These are phyloP conservation scores for Quercus rubra DNA, from an alignment of 306 rosid species.

Conservation along the genomic window DNA sequence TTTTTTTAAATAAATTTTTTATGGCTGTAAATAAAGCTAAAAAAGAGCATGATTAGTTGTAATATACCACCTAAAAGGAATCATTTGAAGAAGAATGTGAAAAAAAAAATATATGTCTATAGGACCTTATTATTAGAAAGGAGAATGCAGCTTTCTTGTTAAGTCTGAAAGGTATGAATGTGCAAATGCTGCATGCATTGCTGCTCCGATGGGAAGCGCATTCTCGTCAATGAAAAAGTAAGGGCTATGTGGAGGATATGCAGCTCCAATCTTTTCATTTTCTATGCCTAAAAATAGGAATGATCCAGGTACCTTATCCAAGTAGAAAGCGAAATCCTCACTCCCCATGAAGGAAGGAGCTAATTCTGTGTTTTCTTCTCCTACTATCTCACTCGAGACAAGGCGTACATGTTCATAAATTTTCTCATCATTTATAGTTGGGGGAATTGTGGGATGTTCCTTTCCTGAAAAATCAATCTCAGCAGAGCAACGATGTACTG, in stretches of 20 bases:
- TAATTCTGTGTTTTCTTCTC: constrained; percentile 50
- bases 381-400: constrained; percentile 57
- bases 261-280: constrained; percentile 67
- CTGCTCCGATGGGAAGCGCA: constrained; percentile 74
- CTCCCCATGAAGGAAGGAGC: constrained; percentile 68
- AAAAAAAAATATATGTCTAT: too few relatives aligned
- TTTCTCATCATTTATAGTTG: constrained; percentile 55
- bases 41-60: not conserved
- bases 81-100: too few relatives aligned
- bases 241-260: constrained; percentile 60
- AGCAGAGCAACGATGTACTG: constrained; percentile 67
- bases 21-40: not conserved
- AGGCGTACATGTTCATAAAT: constrained; percentile 49
- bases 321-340: constrained; percentile 88
- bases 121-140: too few relatives aligned
- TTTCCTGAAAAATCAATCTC: constrained; percentile 63
- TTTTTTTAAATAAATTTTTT: not conserved
- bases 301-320: constrained; percentile 71
- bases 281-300: constrained; percentile 53
- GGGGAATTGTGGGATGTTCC: constrained; percentile 71
- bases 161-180: constrained; percentile 58
- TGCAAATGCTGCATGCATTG: constrained; percentile 86
- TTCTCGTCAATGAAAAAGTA: constrained; percentile 59
- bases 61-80: too few relatives aligned
- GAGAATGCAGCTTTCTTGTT: constrained; percentile 25